A percentile compares a stretch with the other conserved stretches of the same genome.
Conservation (phyloP, 306 rosid species). For the Luffa acutangula region DNA sequence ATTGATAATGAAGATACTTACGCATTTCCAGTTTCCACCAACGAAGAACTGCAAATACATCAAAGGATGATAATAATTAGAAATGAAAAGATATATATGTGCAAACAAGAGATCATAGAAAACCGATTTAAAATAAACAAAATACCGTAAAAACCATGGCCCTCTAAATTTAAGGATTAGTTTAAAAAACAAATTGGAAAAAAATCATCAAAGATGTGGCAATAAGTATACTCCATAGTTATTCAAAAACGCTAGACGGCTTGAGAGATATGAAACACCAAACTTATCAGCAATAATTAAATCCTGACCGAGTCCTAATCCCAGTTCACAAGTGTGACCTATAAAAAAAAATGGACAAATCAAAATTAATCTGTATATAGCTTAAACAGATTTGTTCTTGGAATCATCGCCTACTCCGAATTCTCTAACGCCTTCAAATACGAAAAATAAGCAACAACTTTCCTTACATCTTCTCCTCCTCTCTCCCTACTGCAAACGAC, state of each 20-base stretch:
- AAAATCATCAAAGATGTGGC: not conserved
- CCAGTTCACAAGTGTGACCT: not conserved
- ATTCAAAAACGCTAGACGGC: not conserved
- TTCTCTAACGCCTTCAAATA: not conserved
- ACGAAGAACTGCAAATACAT: slow-evolving; percentile 73
- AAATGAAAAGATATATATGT: not conserved
- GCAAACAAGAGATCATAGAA: not conserved
- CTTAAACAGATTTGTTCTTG: not conserved
- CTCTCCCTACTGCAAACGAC: not conserved
- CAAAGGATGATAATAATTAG: slow-evolving; percentile 12
- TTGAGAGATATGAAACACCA: not conserved
- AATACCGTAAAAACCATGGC: not conserved
- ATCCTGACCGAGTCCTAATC: not conserved
- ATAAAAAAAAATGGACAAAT: not conserved
- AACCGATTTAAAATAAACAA: not conserved
- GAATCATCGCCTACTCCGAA: not conserved
- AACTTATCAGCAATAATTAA: not conserved
- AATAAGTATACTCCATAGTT: not conserved
- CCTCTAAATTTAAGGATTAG: not conserved
- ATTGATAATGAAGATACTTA: slow-evolving; percentile 34
- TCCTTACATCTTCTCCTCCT: not conserved
- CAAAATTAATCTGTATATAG: not conserved
- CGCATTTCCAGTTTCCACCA: slow-evolving; percentile 99
- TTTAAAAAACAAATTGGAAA: not conserved
- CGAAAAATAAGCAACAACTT: not conserved